A percentile compares a stretch with the other conserved stretches of the same genome.
Conservation (phyloP, 2,329 filamentous ascomycete genomes). For the Alternaria gaisen region DNA sequence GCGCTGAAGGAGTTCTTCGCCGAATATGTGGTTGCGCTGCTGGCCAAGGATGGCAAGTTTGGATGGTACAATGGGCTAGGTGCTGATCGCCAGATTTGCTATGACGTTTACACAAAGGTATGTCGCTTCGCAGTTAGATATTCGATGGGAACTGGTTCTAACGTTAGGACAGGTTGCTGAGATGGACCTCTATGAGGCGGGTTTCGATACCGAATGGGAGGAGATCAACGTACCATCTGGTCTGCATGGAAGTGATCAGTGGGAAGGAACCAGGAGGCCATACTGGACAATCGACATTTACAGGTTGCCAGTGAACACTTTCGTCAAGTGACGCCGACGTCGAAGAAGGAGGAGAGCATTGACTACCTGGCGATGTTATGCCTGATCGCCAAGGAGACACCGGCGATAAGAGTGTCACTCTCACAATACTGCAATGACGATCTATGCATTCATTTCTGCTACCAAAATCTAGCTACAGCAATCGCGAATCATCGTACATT, state of each 20-base stretch:
- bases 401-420: background rate
- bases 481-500: background rate
- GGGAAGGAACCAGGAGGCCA: conserved; percentile 47
- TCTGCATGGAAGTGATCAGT: conserved; percentile 47
- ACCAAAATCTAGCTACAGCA: background rate
- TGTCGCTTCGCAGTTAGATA: background rate
- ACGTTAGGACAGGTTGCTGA: conserved; percentile 41
- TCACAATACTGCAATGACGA: background rate
- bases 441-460: background rate
- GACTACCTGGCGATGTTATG: background rate
- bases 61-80: conserved; percentile 52
- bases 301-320: conserved; percentile 47
- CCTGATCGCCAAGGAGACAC: background rate
- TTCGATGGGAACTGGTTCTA: conserved; percentile 4
- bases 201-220: conserved; percentile 50
- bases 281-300: conserved; percentile 52
- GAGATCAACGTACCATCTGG: conserved; percentile 46
- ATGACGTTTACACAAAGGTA: conserved; percentile 52
- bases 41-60: conserved; percentile 46
- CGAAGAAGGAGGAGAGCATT: background rate
- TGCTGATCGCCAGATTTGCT: conserved; percentile 52
- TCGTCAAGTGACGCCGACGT: conserved; percentile 34
- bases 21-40: conserved; percentile 47
- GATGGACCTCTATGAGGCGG: conserved; percentile 48
- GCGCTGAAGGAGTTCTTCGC: conserved; percentile 51